Evolutionary conservation across 768 basidiomycete species (phyloP).

Genomic region (Boletus sp.): DNA sequence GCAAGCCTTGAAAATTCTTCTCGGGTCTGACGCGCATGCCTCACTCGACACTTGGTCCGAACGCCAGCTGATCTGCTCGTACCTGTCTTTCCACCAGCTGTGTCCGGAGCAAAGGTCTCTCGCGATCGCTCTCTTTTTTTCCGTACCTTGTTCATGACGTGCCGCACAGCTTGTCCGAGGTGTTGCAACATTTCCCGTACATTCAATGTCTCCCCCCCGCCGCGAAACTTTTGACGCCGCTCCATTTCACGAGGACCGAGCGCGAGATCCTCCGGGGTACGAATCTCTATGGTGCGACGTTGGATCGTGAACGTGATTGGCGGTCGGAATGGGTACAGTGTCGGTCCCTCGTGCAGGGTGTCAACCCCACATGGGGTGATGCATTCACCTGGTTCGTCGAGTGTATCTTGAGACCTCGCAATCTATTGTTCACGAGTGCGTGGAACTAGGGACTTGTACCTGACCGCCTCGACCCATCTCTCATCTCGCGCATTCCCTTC

Average conservation of each 20-base stretch:
- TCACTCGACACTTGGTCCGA: slow-evolving; percentile 47
- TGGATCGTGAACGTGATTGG: slow-evolving; percentile 64
- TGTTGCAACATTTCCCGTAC: slow-evolving; percentile 53
- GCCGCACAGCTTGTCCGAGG: slow-evolving; percentile 5
- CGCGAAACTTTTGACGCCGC: slow-evolving; percentile 60
- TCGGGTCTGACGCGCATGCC: slow-evolving; percentile 25
- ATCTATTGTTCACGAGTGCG: slow-evolving; percentile 23
- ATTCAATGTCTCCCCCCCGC: slow-evolving; percentile 59
- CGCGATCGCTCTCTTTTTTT: background rate
- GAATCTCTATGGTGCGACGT: slow-evolving; percentile 75
- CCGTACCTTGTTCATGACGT: slow-evolving; percentile 1
- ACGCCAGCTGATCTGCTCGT: slow-evolving; percentile 65
- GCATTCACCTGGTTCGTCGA: slow-evolving; percentile 65
- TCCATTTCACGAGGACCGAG: slow-evolving; percentile 68
- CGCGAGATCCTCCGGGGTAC: slow-evolving; percentile 67
- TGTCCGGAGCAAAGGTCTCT: slow-evolving; percentile 35
- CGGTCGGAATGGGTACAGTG: slow-evolving; percentile 60
- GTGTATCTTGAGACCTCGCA: background rate
- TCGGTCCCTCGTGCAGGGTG: slow-evolving; percentile 34
- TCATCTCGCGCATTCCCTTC: slow-evolving; percentile 93
- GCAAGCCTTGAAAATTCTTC: slow-evolving; percentile 40
- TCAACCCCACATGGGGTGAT: slow-evolving; percentile 41
- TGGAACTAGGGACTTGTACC: slow-evolving; percentile 61
- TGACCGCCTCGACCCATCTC: slow-evolving; percentile 69
- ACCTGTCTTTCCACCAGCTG: slow-evolving; percentile 65